These are phyloP conservation scores for Hypoxylon crocopeplum DNA, from an alignment of 495 filamentous ascomycete genomes.

Conservation along the genomic window DNA sequence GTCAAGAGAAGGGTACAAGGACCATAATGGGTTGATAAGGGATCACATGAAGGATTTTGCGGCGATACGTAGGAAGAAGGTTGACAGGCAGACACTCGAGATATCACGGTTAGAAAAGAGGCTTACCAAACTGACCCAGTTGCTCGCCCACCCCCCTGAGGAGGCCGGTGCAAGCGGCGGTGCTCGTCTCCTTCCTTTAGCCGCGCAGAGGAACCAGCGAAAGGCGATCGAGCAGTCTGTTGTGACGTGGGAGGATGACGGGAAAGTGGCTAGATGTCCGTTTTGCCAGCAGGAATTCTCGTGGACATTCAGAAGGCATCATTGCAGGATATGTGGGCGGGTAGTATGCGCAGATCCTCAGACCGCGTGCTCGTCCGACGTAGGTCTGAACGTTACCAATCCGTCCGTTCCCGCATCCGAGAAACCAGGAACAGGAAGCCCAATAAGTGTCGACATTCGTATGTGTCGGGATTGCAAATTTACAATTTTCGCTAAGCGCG, in stretches of 20 bases:
- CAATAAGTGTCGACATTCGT: slow-evolving; percentile 78
- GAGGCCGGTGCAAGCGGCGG: slow-evolving; percentile 55
- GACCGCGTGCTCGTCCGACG: slow-evolving; percentile 84
- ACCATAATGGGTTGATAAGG: slow-evolving; percentile 72
- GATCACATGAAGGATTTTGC: slow-evolving; percentile 76
- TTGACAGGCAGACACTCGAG: slow-evolving; percentile 86
- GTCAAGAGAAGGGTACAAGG: slow-evolving; percentile 93
- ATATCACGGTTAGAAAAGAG: slow-evolving; percentile 89
- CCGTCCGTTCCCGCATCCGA: slow-evolving; percentile 29
- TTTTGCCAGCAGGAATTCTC: slow-evolving; percentile 95
- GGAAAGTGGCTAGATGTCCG: slow-evolving; percentile 78
- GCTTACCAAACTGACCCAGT: slow-evolving; percentile 85
- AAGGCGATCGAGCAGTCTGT: slow-evolving; percentile 88
- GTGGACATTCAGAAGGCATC: slow-evolving; percentile 89
- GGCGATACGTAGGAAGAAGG: slow-evolving; percentile 70
- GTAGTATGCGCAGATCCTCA: slow-evolving; percentile 88
- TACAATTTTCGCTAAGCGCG: slow-evolving; percentile 82
- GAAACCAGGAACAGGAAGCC: slow-evolving; percentile 45
- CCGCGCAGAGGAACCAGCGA: slow-evolving; percentile 65
- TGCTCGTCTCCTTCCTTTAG: slow-evolving; percentile 42
- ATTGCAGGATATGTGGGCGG: slow-evolving; percentile 90
- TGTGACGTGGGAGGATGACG: slow-evolving; percentile 94
- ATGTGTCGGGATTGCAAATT: slow-evolving; percentile 90
- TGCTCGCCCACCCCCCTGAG: slow-evolving; percentile 73
- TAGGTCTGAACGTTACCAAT: slow-evolving; percentile 75